phyloP scores from a whole-genome alignment of 306 rosid species.

The Acacia melanoxylon region DNA sequence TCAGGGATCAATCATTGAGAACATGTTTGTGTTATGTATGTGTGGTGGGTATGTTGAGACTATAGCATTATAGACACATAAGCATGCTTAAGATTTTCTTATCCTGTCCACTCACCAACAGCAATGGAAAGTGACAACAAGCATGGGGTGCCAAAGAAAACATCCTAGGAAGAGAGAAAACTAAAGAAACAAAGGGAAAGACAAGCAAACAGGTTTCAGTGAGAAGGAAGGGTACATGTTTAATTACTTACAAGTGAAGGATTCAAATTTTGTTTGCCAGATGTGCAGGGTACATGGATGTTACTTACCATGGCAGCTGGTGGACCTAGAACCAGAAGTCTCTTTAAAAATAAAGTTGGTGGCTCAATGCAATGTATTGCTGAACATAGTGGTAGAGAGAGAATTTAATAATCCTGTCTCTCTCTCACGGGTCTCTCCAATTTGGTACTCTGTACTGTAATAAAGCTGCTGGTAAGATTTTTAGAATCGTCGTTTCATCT shows the following conservation, averaged over 20 bases:
- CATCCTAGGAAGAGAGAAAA: neutral
- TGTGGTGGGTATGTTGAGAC: neutral
- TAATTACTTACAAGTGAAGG: neutral
- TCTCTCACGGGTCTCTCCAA: neutral
- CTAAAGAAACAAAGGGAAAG: neutral
- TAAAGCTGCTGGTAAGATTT: neutral
- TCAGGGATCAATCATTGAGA: too few relatives aligned
- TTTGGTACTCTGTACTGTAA: neutral
- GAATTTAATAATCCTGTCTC: neutral
- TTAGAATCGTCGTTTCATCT: neutral
- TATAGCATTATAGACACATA: neutral
- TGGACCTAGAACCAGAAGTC: neutral
- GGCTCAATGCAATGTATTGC: constrained; percentile 7
- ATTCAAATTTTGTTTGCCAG: neutral
- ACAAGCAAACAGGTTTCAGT: neutral
- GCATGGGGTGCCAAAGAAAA: neutral
- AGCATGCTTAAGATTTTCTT: neutral
- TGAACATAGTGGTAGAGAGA: neutral
- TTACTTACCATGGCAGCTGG: neutral
- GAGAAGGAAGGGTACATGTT: neutral
- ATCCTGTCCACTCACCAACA: constrained; percentile 20
- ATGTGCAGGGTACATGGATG: constrained; percentile 11
- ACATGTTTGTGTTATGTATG: neutral
- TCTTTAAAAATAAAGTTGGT: neutral
- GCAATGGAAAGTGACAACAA: constrained; percentile 9